Conservation (phyloP, 2,329 filamentous ascomycete species). For the Aspergillus sp. region DNA sequence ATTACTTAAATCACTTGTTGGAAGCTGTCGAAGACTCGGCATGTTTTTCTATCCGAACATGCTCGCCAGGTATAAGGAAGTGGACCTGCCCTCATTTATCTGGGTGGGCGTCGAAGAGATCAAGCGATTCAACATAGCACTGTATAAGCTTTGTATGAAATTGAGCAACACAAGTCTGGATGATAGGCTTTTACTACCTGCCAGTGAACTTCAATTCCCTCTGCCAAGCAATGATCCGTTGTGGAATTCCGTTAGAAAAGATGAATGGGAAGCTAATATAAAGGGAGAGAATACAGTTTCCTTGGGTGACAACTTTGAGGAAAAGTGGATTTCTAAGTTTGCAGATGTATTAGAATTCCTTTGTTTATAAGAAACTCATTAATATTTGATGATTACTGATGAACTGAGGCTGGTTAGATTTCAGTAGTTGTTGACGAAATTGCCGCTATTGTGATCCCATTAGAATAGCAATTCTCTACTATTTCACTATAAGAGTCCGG, state of each 20-base stretch:
- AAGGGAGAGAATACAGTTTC: no score
- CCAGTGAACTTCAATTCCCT: slow-evolving; percentile 15
- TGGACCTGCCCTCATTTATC: slow-evolving; percentile 10
- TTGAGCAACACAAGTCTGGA: neutral
- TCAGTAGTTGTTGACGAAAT: no score
- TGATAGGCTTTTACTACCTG: slow-evolving; percentile 1
- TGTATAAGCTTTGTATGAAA: slow-evolving; percentile 18
- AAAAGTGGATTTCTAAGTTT: no score
- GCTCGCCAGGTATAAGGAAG: slow-evolving; percentile 8
- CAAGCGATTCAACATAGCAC: slow-evolving; percentile 23
- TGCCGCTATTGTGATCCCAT: no score
- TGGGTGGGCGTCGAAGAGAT: slow-evolving; percentile 24
- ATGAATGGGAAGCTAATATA: no score
- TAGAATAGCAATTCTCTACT: no score
- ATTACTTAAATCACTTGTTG: slow-evolving; percentile 18
- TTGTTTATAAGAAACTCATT: no score
- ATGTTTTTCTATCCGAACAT: slow-evolving; percentile 27
- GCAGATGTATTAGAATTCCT: no score
- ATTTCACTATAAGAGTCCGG: no score
- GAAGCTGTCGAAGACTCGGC: slow-evolving; percentile 20
- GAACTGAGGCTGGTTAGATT: no score
- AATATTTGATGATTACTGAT: no score
- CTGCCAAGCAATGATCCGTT: slow-evolving; percentile 8
- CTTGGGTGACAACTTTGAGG: no score
- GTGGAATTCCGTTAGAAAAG: slow-evolving; percentile 5